Evolutionary conservation across 805 yeast species (phyloP).

Genomic region (Saccharomycopsis vini): DNA sequence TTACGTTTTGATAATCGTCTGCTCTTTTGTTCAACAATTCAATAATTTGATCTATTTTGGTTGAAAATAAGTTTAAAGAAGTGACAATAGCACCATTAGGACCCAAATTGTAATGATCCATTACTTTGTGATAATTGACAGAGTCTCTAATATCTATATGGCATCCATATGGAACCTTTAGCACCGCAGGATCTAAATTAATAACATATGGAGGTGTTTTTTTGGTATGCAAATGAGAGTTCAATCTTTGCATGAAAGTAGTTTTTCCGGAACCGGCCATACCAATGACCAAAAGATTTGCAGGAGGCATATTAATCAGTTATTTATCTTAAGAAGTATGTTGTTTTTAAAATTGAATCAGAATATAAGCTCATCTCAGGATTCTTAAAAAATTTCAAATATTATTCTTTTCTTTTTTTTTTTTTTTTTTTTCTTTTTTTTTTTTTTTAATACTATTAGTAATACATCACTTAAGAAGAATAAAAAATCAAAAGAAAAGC

Average conservation of each 20-base stretch:
- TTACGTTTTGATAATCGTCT: slow-evolving; percentile 51
- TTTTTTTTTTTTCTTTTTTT: too few relatives aligned
- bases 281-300: slow-evolving; percentile 33
- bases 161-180: slow-evolving; percentile 86
- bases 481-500: too few relatives aligned
- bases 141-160: slow-evolving; percentile 96
- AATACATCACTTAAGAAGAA: too few relatives aligned
- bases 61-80: slow-evolving; percentile 80
- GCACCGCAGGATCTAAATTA: slow-evolving; percentile 93
- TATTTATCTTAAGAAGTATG: too few relatives aligned
- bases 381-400: too few relatives aligned
- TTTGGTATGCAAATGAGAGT: slow-evolving; percentile 73
- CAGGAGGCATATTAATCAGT: slow-evolving; percentile 23
- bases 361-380: too few relatives aligned
- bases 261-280: slow-evolving; percentile 83
- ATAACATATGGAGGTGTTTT: slow-evolving; percentile 80
- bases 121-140: slow-evolving; percentile 88
- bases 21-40: slow-evolving; percentile 70
- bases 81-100: slow-evolving; percentile 99
- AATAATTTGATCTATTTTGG: slow-evolving; percentile 94
- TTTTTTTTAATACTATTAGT: too few relatives aligned
- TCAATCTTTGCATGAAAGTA: slow-evolving; percentile 91
- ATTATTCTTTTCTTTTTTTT: too few relatives aligned
- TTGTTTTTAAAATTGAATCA: too few relatives aligned
- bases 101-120: slow-evolving; percentile 91